phyloP scores from a whole-genome alignment of 257 asterid species.

The Nicotiana paniculata region DNA sequence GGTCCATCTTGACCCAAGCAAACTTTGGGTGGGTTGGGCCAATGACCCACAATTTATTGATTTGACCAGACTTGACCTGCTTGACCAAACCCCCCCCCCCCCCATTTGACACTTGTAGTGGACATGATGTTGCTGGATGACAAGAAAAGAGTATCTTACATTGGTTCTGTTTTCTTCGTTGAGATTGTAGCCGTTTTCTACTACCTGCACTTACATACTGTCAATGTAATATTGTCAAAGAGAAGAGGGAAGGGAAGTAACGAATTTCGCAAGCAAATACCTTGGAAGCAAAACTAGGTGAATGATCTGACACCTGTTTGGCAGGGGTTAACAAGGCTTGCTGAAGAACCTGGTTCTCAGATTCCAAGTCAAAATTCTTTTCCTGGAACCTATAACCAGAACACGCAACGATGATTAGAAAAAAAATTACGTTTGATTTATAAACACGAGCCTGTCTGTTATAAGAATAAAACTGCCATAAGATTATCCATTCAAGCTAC shows the following conservation, averaged over 20 bases:
- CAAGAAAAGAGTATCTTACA: constrained; percentile 35
- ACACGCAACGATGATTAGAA: neutral
- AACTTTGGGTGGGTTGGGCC: neutral
- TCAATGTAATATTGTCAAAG: constrained; percentile 8
- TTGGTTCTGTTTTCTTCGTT: constrained; percentile 40
- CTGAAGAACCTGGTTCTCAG: constrained; percentile 23
- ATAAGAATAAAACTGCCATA: neutral
- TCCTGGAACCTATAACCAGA: constrained; percentile 9
- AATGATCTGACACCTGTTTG: constrained; percentile 46
- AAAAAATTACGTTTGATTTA: neutral
- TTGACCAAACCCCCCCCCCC: neutral
- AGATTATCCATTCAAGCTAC: neutral
- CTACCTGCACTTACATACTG: constrained; percentile 30
- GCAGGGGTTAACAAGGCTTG: constrained; percentile 53
- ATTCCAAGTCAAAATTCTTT: constrained; percentile 9
- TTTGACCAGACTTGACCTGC: neutral
- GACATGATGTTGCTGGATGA: neutral
- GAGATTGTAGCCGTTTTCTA: constrained; percentile 79
- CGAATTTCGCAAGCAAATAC: constrained; percentile 21
- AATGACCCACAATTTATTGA: neutral
- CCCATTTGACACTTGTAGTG: neutral
- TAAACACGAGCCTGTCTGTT: neutral
- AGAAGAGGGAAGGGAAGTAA: constrained; percentile 6
- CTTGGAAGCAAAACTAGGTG: constrained; percentile 40
- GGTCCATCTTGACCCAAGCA: neutral